Conservation (phyloP, 345 rosid genomes). For the Aquilaria sinensis region DNA sequence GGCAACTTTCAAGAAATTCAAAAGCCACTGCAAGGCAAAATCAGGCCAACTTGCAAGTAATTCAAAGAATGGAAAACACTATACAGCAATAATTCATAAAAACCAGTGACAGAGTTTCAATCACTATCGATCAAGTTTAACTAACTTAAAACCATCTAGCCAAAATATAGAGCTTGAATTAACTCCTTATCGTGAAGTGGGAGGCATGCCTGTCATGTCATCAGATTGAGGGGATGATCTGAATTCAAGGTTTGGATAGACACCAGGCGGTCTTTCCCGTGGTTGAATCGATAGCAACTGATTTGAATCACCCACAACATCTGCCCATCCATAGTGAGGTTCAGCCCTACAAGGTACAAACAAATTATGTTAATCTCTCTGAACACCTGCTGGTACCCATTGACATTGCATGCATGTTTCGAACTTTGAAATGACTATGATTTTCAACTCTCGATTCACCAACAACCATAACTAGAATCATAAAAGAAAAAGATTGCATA, state of each 20-base stretch:
- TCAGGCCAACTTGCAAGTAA: too few relatives aligned
- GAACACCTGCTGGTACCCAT: not conserved
- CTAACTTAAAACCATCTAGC: constrained; percentile 10
- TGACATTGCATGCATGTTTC: not conserved
- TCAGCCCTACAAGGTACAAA: constrained; percentile 52
- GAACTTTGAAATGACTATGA: not conserved
- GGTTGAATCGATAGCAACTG: constrained; percentile 81
- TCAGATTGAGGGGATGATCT: constrained; percentile 49
- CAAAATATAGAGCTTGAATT: constrained; percentile 8
- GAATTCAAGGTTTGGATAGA: constrained; percentile 70
- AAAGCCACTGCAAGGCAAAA: too few relatives aligned
- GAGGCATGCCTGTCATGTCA: constrained; percentile 26
- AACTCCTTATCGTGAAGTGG: constrained; percentile 10
- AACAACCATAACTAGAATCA: not conserved
- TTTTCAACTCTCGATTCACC: not conserved
- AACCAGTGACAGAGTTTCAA: constrained; percentile 13
- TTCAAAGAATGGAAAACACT: constrained; percentile 34
- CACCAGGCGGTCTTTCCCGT: constrained; percentile 80
- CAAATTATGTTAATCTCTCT: too few relatives aligned
- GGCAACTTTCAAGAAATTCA: too few relatives aligned
- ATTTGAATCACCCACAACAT: constrained; percentile 84
- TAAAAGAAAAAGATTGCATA: constrained; percentile 28
- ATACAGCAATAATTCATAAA: constrained; percentile 9
- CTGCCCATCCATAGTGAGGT: constrained; percentile 99
- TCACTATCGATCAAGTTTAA: constrained; percentile 13